These are phyloP conservation scores for Trametes villosa DNA, from an alignment of 768 basidiomycete genomes.

Conservation along the genomic window DNA sequence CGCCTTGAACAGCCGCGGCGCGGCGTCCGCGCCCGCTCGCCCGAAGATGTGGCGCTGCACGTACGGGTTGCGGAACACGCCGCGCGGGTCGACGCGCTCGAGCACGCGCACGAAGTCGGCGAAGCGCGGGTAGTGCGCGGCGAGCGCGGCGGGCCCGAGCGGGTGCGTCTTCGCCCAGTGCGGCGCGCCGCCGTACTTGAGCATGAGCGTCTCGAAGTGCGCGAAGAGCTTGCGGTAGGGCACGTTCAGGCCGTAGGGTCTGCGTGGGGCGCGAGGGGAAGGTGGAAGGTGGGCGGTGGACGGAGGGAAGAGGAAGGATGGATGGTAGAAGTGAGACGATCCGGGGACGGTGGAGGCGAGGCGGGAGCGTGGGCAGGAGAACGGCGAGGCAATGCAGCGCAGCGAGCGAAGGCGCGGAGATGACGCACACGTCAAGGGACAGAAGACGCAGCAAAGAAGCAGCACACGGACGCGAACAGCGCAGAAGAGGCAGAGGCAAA, in stretches of 20 bases:
- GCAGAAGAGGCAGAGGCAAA: background rate
- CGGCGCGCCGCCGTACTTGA: constrained; percentile 75
- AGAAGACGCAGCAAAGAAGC: background rate
- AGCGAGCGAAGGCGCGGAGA: background rate
- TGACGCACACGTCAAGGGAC: background rate
- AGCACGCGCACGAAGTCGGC: constrained; percentile 74
- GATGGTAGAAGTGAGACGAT: background rate
- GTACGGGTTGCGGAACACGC: constrained; percentile 88
- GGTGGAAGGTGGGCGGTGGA: constrained; percentile 2
- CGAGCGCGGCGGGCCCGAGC: constrained; percentile 65
- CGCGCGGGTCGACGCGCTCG: constrained; percentile 69
- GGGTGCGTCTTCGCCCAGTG: constrained; percentile 97
- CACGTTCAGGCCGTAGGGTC: constrained; percentile 84
- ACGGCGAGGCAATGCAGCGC: background rate
- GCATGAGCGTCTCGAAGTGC: constrained; percentile 73
- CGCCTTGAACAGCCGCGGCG: constrained; percentile 52
- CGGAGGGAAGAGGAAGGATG: background rate
- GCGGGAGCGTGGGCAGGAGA: background rate
- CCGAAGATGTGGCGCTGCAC: constrained; percentile 87
- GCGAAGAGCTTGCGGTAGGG: constrained; percentile 81
- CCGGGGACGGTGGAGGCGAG: background rate
- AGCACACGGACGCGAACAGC: constrained; percentile 6
- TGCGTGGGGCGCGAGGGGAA: constrained; percentile 35
- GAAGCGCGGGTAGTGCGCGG: constrained; percentile 78
- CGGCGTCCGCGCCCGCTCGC: constrained; percentile 43